Conservation (phyloP, 805 yeast genomes). For the Nakazawaea sp. region DNA sequence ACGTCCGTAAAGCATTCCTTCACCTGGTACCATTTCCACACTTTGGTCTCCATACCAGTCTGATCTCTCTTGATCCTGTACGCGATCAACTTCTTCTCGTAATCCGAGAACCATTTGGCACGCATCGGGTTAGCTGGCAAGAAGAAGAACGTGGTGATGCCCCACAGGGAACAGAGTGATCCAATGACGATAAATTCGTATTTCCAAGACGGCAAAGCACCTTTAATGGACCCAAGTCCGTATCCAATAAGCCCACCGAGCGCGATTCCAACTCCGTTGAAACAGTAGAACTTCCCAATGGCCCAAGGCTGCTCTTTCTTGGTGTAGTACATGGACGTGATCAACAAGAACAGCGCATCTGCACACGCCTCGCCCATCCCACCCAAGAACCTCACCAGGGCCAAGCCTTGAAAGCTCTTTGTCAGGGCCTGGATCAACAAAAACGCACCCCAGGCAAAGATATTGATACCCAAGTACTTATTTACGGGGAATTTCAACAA, state of each 20-base stretch:
- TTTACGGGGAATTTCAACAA: constrained; percentile 15
- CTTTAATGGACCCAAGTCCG: constrained; percentile 7
- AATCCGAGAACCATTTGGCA: constrained; percentile 16
- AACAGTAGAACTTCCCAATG: constrained; percentile 52
- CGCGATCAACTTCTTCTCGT: constrained; percentile 16
- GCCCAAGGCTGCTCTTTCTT: constrained; percentile 43
- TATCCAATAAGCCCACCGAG: constrained; percentile 9
- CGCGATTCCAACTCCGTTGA: constrained; percentile 29
- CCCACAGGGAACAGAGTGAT: constrained; percentile 9
- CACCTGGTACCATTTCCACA: constrained; percentile 20
- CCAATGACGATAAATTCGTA: constrained; percentile 10
- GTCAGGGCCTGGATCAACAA: constrained; percentile 36
- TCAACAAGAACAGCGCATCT: constrained; percentile 12
- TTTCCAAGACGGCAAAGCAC: constrained; percentile 10
- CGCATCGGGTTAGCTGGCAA: constrained; percentile 22
- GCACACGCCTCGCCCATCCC: constrained; percentile 6
- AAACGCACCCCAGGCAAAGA: constrained; percentile 36
- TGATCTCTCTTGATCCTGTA: constrained; percentile 22
- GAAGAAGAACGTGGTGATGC: constrained; percentile 11
- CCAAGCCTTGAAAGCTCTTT: constrained; percentile 30
- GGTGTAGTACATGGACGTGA: constrained; percentile 59
- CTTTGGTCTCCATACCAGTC: constrained; percentile 23
- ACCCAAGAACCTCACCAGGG: constrained; percentile 28
- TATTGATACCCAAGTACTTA: constrained; percentile 17
- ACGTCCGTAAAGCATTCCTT: constrained; percentile 19